Base-by-base conservation (phyloP, 116 monocot genomes). In the Zostera marina region DNA sequence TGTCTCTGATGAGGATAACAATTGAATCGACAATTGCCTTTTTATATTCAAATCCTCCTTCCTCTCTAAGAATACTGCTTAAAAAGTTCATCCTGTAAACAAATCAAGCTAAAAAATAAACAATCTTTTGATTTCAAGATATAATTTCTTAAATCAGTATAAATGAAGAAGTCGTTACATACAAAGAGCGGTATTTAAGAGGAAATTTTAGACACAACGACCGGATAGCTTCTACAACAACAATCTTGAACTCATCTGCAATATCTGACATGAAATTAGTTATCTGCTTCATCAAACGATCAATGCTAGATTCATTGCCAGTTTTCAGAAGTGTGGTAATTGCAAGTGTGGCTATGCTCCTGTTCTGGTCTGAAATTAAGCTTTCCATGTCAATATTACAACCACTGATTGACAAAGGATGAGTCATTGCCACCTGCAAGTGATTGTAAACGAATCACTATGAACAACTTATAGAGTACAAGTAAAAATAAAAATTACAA, bases 11-110 rank as follows among this genome's bases (percentile, higher is more conserved):
- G 52, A 98, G 90, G 65, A 74, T 83, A 24, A 98, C 86, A 56
- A 98, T 98, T n/a, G 98, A 98, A 75, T 98, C 98, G 52, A 98
- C 90, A 65, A 98, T 98, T 47, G 90, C 90, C 60, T 98, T 98
- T 57, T 98, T 98, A 55, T 90, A 98, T 21, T 98, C 90, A 72
- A 98, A 98, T 9, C 98, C 98, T 5, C 98, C 98, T 79, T 98
- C 98, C 73, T 98, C 98, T 70, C 98, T 76, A 44, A 98, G 83
- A 66, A 86, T 90, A 70, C 77, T 98, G 76, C 98, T 90, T 69
- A 98, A 90, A 75, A 98, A 98, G 59, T 90, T 90, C 90, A 98
- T 81, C 83, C 98, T 98, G 61, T 25, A 59, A 13, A 58, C 43
- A 11, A 46, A 10, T 76, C 43, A 11, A 46, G 9, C 74, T 65